phyloP scores from a whole-genome alignment of 2,329 filamentous ascomycete genomes.

The Elsinoe necatrix region DNA sequence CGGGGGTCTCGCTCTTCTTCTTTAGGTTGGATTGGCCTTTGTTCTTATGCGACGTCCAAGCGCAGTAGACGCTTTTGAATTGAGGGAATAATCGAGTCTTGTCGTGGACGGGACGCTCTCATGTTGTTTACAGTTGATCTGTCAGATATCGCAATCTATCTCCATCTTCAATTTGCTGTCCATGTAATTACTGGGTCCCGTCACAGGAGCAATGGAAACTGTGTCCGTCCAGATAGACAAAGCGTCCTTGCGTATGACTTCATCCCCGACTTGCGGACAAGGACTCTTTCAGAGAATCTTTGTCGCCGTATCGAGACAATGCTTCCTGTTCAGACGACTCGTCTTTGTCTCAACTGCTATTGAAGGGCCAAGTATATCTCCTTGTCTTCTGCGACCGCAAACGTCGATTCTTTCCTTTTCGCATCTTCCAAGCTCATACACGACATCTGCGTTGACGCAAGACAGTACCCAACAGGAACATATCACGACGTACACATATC shows the following conservation, averaged over 20 bases:
- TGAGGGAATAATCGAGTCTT: not conserved
- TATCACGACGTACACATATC: not conserved
- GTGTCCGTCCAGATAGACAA: no score
- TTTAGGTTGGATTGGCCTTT: not conserved
- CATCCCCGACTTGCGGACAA: not conserved
- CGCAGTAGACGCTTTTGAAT: not conserved
- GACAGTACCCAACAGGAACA: not conserved
- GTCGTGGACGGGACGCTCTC: not conserved
- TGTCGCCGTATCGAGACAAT: not conserved
- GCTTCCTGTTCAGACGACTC: not conserved
- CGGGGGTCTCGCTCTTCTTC: not conserved
- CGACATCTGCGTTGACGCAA: not conserved
- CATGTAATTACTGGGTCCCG: no score
- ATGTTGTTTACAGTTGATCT: not conserved
- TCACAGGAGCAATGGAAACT: no score
- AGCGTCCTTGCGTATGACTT: not conserved
- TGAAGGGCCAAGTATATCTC: slow-evolving; percentile 5
- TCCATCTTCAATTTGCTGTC: not conserved
- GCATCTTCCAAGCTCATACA: not conserved
- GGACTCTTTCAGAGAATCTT: not conserved
- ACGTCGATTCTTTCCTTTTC: slow-evolving; percentile 5
- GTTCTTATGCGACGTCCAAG: not conserved
- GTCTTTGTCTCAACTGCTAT: not conserved
- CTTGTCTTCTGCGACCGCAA: not conserved
- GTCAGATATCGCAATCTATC: slow-evolving; percentile 5